phyloP scores from a whole-genome alignment of 352 stramenopile genomes.

The Phytopythium sindhum region DNA sequence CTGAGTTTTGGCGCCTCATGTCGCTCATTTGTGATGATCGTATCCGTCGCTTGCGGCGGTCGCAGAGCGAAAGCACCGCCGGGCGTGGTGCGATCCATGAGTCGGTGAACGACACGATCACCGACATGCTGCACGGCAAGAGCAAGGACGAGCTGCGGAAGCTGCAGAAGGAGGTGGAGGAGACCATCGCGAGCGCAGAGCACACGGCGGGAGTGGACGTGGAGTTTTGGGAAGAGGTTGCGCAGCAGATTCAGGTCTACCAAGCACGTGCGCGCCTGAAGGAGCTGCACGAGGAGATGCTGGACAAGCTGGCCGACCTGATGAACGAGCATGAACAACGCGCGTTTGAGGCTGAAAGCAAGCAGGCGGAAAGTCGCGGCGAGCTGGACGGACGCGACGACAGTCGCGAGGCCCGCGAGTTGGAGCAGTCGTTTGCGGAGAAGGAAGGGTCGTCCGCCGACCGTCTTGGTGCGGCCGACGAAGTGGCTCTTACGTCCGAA shows the following conservation, averaged over 20 bases:
- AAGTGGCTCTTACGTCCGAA: conserved; percentile 79
- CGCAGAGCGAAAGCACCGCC: conserved; percentile 67
- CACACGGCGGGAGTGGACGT: conserved; percentile 80
- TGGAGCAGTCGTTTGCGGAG: conserved; percentile 54
- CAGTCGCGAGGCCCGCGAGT: conserved; percentile 58
- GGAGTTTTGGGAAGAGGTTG: conserved; percentile 93
- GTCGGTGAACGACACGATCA: conserved; percentile 84
- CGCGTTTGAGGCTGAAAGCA: conserved; percentile 24
- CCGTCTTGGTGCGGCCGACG: conserved; percentile 87
- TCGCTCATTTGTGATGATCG: conserved; percentile 75
- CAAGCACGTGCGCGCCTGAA: conserved; percentile 85
- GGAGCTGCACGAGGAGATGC: conserved; percentile 93
- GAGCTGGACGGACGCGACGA: conserved; percentile 47
- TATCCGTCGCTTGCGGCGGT: conserved; percentile 46
- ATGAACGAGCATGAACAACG: conserved; percentile 81
- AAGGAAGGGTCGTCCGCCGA: conserved; percentile 61
- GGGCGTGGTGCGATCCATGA: conserved; percentile 82
- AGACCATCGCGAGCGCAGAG: conserved; percentile 57
- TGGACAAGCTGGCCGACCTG: conserved; percentile 89
- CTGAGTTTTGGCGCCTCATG: conserved; percentile 88
- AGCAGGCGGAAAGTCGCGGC: conserved; percentile 21
- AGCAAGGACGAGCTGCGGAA: conserved; percentile 37
- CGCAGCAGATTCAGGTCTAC: conserved; percentile 91
- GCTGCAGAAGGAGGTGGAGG: conserved; percentile 58
- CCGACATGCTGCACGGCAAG: conserved; percentile 89